Conservation (phyloP, 2,329 filamentous ascomycete genomes). For the Sporothrix brasiliensis region DNA sequence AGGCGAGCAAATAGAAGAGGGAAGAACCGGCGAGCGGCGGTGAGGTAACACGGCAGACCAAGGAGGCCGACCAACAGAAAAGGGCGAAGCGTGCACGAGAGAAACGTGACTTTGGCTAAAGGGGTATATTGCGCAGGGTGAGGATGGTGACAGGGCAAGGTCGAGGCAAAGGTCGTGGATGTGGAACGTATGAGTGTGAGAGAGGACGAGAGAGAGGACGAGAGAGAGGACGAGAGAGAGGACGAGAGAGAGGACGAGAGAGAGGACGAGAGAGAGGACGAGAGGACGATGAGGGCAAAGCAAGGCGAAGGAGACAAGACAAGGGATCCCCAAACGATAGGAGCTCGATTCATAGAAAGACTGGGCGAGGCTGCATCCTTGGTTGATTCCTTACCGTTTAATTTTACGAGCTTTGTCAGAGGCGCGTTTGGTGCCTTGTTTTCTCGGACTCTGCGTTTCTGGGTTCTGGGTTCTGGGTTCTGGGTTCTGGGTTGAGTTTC, state of each 20-base stretch:
- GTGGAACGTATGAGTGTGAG: background rate
- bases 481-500: background rate
- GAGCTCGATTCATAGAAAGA: background rate
- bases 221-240: background rate
- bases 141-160: background rate
- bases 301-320: conserved; percentile 1
- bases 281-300: too few relatives aligned
- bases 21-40: background rate
- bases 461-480: background rate
- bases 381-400: conserved; percentile 21
- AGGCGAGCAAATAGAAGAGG: background rate
- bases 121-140: background rate
- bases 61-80: background rate
- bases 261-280: too few relatives aligned
- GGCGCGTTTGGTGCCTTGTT: background rate
- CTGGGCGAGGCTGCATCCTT: background rate
- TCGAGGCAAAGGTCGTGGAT: background rate
- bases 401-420: background rate
- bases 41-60: background rate
- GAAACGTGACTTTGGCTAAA: background rate
- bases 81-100: background rate
- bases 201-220: background rate
- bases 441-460: background rate
- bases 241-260: background rate
- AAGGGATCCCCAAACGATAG: background rate